Evolutionary conservation across 768 basidiomycete genomes (phyloP).

Genomic region (Vishniacozyma victoriae): DNA sequence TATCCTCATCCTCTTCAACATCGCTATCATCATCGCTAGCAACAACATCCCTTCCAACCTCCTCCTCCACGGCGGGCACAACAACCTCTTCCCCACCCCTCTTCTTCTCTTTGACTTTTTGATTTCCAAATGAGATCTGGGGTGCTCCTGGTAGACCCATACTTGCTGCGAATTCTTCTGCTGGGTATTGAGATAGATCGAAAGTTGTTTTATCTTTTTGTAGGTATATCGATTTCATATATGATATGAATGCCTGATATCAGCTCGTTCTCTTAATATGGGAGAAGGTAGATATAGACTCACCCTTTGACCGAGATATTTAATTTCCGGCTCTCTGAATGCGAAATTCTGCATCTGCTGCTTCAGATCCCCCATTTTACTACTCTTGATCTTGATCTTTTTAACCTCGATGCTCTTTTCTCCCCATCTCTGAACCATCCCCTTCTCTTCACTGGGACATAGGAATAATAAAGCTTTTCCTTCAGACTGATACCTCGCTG

Average conservation of each 20-base stretch:
- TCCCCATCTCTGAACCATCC: constrained; percentile 67
- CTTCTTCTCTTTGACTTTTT: constrained; percentile 66
- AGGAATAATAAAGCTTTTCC: constrained; percentile 80
- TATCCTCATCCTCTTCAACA: constrained; percentile 5
- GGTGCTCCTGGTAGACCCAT: constrained; percentile 90
- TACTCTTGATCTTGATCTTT: constrained; percentile 80
- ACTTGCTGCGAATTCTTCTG: constrained; percentile 76
- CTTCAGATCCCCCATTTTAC: constrained; percentile 76
- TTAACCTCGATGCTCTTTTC: constrained; percentile 62
- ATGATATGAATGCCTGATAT: constrained; percentile 84
- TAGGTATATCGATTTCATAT: constrained; percentile 82
- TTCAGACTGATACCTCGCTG: constrained; percentile 83
- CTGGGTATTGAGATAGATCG: constrained; percentile 73
- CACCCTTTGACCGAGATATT: constrained; percentile 90
- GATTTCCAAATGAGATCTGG: constrained; percentile 79
- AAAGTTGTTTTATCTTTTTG: constrained; percentile 93
- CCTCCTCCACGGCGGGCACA: constrained; percentile 17
- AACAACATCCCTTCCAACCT: constrained; percentile 14
- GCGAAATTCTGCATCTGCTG: constrained; percentile 86
- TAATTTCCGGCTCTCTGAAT: constrained; percentile 93
- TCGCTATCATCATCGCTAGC: constrained; percentile 5
- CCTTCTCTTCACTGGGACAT: constrained; percentile 85
- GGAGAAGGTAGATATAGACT: constrained; percentile 41
- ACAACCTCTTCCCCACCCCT: constrained; percentile 45
- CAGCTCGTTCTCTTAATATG: no score